phyloP scores from a whole-genome alignment of 148 eudicot species.

The Pharnaceum exiguum region DNA sequence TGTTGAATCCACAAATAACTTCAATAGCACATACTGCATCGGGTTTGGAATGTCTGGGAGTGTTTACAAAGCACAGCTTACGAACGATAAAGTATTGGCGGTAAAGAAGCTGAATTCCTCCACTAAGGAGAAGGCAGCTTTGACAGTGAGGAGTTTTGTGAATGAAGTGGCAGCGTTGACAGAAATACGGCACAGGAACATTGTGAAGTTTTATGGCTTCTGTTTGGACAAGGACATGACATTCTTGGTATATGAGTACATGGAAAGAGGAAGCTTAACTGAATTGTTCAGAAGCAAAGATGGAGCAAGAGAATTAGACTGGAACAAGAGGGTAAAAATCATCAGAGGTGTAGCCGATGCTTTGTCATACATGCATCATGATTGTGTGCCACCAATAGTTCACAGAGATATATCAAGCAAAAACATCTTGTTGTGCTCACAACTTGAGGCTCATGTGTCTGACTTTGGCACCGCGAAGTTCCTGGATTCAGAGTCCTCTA shows the following conservation, averaged over 20 bases:
- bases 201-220: conserved; percentile 27
- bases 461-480: conserved; percentile 29
- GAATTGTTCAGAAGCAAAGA: conserved; percentile 1
- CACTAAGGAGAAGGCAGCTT: not conserved
- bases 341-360: conserved; percentile 27
- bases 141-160: conserved; percentile 7
- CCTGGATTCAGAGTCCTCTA: conserved; percentile 23
- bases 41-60: conserved; percentile 22
- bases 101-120: conserved; percentile 13
- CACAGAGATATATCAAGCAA: conserved; percentile 33
- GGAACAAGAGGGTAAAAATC: conserved; percentile 22
- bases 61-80: conserved; percentile 30
- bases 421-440: conserved; percentile 18
- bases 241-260: conserved; percentile 24
- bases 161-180: conserved; percentile 25
- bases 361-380: conserved; percentile 26
- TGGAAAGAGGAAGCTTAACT: conserved; percentile 23
- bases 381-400: conserved; percentile 21
- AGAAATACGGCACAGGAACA: conserved; percentile 27
- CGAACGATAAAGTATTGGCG: conserved; percentile 23
- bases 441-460: conserved; percentile 19
- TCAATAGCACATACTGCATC: conserved; percentile 17
- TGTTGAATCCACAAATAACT: conserved; percentile 17
- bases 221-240: conserved; percentile 6
- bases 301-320: conserved; percentile 21